Evolutionary conservation across 352 stramenopile species (phyloP).

Genomic region (Phytophthora tentaculata): DNA sequence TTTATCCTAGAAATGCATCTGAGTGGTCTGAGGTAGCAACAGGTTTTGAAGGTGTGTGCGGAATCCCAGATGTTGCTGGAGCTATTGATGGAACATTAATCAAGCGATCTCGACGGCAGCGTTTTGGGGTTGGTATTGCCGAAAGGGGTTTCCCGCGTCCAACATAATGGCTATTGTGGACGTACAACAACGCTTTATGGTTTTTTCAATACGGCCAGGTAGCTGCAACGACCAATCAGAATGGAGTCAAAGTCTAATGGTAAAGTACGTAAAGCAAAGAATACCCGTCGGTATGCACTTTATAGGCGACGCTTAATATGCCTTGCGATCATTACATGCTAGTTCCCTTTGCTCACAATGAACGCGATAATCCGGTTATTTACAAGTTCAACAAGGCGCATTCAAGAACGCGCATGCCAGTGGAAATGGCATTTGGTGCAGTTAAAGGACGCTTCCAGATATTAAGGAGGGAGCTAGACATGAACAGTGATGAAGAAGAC

Average conservation of each 20-base stretch:
- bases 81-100: too few species aligned
- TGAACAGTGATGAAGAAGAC: conserved; percentile 1
- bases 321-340: neutral
- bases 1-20: too few species aligned
- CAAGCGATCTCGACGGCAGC: too few species aligned
- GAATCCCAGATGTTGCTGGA: too few species aligned
- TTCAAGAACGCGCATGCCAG: neutral
- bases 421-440: neutral
- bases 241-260: neutral
- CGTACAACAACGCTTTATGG: too few species aligned
- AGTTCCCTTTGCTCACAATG: neutral
- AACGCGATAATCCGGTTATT: neutral
- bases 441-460: neutral
- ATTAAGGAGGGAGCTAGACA: neutral
- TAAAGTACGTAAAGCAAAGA: neutral
- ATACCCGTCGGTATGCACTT: neutral
- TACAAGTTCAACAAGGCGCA: neutral
- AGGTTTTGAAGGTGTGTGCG: too few species aligned
- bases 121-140: too few species aligned
- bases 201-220: too few species aligned
- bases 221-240: too few species aligned
- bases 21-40: too few species aligned
- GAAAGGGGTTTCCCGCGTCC: too few species aligned
- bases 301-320: neutral
- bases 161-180: too few species aligned